phyloP scores from a whole-genome alignment of 352 stramenopile genomes.

The Phytophthora constricta region DNA sequence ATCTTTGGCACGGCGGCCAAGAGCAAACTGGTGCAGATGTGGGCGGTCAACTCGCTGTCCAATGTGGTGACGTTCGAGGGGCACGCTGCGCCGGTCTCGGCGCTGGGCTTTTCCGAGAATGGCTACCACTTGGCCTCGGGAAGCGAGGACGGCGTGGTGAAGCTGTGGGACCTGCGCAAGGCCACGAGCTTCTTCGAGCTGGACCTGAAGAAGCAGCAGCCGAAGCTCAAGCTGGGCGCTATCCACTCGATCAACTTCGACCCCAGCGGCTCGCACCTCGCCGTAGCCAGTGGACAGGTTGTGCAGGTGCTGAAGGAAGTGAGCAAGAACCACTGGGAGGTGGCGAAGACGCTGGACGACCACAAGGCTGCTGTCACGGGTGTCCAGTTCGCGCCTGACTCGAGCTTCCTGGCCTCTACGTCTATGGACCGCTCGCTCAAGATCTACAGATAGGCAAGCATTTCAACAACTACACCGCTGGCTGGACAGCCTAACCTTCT shows the following conservation, averaged over 20 bases:
- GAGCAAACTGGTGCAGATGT: slow-evolving; percentile 89
- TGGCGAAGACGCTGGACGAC: slow-evolving; percentile 66
- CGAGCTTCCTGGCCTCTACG: slow-evolving; percentile 66
- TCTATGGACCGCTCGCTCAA: slow-evolving; percentile 85
- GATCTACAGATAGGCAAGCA: slow-evolving; percentile 60
- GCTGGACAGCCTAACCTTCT: neutral
- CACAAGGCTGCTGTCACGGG: slow-evolving; percentile 76
- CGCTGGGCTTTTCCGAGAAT: slow-evolving; percentile 95
- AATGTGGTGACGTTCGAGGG: slow-evolving; percentile 90
- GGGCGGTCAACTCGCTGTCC: slow-evolving; percentile 89
- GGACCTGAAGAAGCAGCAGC: slow-evolving; percentile 48
- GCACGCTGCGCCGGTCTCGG: slow-evolving; percentile 69
- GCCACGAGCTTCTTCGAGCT: slow-evolving; percentile 80
- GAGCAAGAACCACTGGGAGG: slow-evolving; percentile 68
- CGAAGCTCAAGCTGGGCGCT: slow-evolving; percentile 45
- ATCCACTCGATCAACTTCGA: slow-evolving; percentile 73
- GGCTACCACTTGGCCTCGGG: slow-evolving; percentile 94
- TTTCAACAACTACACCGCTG: neutral
- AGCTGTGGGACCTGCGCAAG: slow-evolving; percentile 95
- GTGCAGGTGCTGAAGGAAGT: slow-evolving; percentile 68
- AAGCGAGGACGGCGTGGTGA: slow-evolving; percentile 78
- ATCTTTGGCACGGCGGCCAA: slow-evolving; percentile 87
- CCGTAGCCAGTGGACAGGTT: slow-evolving; percentile 48
- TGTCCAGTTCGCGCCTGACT: slow-evolving; percentile 63
- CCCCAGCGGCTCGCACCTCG: slow-evolving; percentile 61